Base-by-base conservation (phyloP, 139 green algal genomes). In the Haematococcus lacustris region DNA sequence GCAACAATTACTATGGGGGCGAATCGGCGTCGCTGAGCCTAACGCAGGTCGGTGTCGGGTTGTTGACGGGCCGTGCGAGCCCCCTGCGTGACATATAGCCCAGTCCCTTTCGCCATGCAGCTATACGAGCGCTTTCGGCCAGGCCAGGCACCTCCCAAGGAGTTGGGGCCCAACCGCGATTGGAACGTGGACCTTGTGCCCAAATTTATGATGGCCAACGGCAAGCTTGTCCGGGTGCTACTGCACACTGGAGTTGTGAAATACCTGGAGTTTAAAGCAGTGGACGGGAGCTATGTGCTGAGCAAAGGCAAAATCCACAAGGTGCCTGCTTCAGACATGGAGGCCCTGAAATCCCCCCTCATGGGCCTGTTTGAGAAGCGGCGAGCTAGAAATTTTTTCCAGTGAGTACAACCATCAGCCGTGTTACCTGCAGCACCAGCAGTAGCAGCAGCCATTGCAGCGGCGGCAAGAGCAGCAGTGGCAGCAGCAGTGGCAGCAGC, bases 191-290 rank as follows among this genome's bases (percentile, higher is more conserved):
- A 99, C 78, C 84, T 98, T 76, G 89, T 98, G 21, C 95, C 96
- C 68, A 99, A 99, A 82, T 98, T 99, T 85, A 98, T 98, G 83
- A 98, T 99, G 95, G 92, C 85, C 30, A 95, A 94, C 71, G 94
- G 94, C 68, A 88, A 94, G 74, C 82, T 98, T 51, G 90, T 97
- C 35, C 71, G 79, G 9, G 87, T 95, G 63, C 89, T 99, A 68
- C 87, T 99, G 51, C 91, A 97, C 82, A 99, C 96, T 21, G 90
- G 96, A 39, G 96, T 99, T 17, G 95, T 91, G 39, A 97, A 97
- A 83, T 99, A 99, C 81, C 82, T 99, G 70, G 91, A 97, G 78
- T 99, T 99, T 87, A 99, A 98, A 75, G 92, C 92, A 1, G 50
- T 97, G 51, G 96, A 99, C 66, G 96, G 96, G 38, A 91, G 76